Base-by-base conservation (phyloP, 306 rosid genomes). In the Hippophae rhamnoides region DNA sequence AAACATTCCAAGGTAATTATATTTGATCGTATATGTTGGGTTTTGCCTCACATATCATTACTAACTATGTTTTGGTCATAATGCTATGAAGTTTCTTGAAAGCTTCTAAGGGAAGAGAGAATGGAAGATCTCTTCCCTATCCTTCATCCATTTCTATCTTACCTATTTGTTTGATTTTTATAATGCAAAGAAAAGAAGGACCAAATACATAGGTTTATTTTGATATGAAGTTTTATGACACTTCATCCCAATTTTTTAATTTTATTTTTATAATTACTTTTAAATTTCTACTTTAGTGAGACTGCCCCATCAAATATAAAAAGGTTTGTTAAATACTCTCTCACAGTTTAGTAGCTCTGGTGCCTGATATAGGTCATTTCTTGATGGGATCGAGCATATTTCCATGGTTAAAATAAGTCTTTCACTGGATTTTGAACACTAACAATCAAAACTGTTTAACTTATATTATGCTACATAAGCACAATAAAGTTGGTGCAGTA, bases 381-480 rank as follows among this genome's bases (percentile, higher is more conserved):
- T 85, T 7, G 96, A 89, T 12, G 94, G 94, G 60, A 85, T 85
- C 27, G 96, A 89, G 70, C 96, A 89, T 62, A 81, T 89, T 71
- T 94, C 90, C 47, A 89, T 89, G 96, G 96, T 85, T 63, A 89
- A 89, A 81, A 94, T 89, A 78, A 67, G 80, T 41, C 47, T 41
- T 56, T 18, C 55, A 47, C 47, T 26, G 52, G 60, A 64, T 50
- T 10, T 49, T 13, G 56, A n/a, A 5, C 61, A 41, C 10, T 26
- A 3, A 56, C 43, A 27, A 54, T 56, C 12, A 31, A 31, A 44
- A 14, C 25, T 59, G 38, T 51, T 58, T 47, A 45, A 41, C 52
- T 10, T 61, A 51, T 53, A 13, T 46, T 62, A 45, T 55, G 53
- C 45, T 27, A 27, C 38, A 27, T 27, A 27, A 41, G 61, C 43